Conservation (phyloP, 495 filamentous ascomycete genomes). For the Emericellopsis terricola region DNA sequence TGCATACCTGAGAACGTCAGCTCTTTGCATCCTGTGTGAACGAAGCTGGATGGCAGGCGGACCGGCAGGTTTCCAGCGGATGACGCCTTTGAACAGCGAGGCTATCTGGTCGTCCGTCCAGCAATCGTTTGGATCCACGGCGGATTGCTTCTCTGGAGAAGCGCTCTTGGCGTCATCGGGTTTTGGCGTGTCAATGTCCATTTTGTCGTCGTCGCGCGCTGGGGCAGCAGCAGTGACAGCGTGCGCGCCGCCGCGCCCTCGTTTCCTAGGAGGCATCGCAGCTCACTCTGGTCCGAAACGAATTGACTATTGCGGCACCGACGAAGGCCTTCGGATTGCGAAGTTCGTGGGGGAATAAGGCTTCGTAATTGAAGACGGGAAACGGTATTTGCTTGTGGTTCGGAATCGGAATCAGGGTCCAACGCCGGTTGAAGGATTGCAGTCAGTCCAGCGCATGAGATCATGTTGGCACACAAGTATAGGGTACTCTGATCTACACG, state of each 20-base stretch:
- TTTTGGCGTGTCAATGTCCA: slow-evolving; percentile 31
- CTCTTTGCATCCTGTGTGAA: background rate
- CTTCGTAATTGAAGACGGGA: background rate
- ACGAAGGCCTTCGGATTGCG: background rate
- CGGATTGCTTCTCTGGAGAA: background rate
- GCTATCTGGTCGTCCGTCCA: slow-evolving; percentile 96
- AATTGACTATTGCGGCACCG: background rate
- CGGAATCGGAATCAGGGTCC: too few species aligned
- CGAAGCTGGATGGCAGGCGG: slow-evolving; percentile 8
- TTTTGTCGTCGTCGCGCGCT: slow-evolving; percentile 28
- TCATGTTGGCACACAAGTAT: too few species aligned
- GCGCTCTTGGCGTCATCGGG: background rate
- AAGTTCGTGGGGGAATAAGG: background rate
- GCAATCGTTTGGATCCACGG: slow-evolving; percentile 41
- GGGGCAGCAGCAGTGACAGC: slow-evolving; percentile 19
- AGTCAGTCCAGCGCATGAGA: too few species aligned
- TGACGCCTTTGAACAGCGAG: slow-evolving; percentile 70
- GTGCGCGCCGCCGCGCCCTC: slow-evolving; percentile 21
- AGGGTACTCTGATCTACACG: too few species aligned
- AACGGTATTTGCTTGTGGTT: too few species aligned
- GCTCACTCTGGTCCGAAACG: too few species aligned
- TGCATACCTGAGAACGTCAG: slow-evolving; percentile 53
- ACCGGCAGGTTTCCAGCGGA: slow-evolving; percentile 92
- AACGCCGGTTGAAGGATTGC: background rate
- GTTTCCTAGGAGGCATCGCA: slow-evolving; percentile 69